Base-by-base conservation (phyloP, 306 rosid genomes). In the Senna siamea region DNA sequence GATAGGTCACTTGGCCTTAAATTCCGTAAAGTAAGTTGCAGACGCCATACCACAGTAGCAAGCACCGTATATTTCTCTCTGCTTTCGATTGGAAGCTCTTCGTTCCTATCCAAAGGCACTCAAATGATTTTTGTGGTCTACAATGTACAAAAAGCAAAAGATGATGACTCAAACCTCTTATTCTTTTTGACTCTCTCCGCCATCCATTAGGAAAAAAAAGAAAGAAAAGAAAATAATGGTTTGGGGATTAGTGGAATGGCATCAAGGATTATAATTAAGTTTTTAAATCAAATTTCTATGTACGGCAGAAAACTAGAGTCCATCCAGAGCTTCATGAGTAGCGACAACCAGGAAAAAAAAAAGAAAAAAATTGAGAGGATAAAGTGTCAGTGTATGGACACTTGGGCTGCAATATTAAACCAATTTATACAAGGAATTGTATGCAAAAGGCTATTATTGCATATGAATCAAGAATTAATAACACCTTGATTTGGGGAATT, bases 121-220 rank as follows among this genome's bases (percentile, higher is more conserved):
- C 85, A 69, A 74, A 84, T 85, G 74, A 83, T 91, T 87, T 87
- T 68, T 35, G 75, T 79, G 92, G 92, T 79, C 92, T 80, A 80
- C 89, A 81, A 78, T 82, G 76, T 71, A 79, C 75, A 56, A 83
- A 83, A 85, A 83, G 87, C 81, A 83, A 85, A 83, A 60, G 66
- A 60, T 35, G 89, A 83, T 77, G 76, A 74, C 84, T 37, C 50
- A 80, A 80, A 70, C 74, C 82, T 30, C 85, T 23, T 41, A 3
- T n/a, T 65, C 84, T 79, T 83, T 87, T 85, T 85, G 86, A 85
- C 87, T 72, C 69, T 60, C 68, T 74, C 67, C 61, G 30, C 46
- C n/a, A 7, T 12, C 34, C 28, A 22, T 40, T 34, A n/a, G 37
- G 9, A 28, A 50, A 47, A 37, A 23, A 17, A 9, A 35, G 3